Evolutionary conservation across 768 basidiomycete genomes (phyloP), one percentile per base, ranked within the genome.

Genomic region (Rubroboletus satanas): DNA sequence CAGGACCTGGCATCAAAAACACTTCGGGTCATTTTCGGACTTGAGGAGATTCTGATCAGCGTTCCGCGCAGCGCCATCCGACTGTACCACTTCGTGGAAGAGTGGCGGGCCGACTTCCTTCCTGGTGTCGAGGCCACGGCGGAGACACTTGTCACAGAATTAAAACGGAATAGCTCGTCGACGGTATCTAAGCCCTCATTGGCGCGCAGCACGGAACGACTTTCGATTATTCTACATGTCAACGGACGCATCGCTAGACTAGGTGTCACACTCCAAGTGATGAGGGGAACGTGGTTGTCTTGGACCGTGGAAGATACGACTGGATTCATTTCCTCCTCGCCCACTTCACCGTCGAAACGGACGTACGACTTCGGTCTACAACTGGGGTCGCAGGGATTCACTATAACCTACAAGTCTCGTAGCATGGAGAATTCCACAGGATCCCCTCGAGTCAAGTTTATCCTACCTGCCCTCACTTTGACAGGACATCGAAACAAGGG

Each of bases 221-320:
- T 49, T 23, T 32, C 57, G 7, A 56, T 33, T 49, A 66, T 70
- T 8, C 59, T 83, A 32, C 80, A 85, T 43, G 54, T 88, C 15
- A 80, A 87, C 57, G 75, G 79, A 5, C 75, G 77, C 28, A 52
- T 90, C 9, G 63, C 68, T 5, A 78, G 78, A 21, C 65, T 84
- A 23, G 79, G 79, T 26, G 74, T 90, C 9, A 81, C 82, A 4
- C 77, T 93, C 7, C 90, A 92, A 62, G 84, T 93, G 38, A 90
- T 93, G 87, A 88, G 85, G 56, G 90, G 89, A 18, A 93, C 90
- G 1, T 93, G 90, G 90, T 70, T 93, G 32, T 84, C 87, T 8
- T 91, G 85, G 88, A 80, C 84, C 53, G 71, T 83, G 21, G 74
- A 79, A 52, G 73, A 83, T 48, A 77, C 74, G 0, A 69, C 82